Conservation (phyloP, 768 basidiomycete species). For the Coprinopsis cinerea region DNA sequence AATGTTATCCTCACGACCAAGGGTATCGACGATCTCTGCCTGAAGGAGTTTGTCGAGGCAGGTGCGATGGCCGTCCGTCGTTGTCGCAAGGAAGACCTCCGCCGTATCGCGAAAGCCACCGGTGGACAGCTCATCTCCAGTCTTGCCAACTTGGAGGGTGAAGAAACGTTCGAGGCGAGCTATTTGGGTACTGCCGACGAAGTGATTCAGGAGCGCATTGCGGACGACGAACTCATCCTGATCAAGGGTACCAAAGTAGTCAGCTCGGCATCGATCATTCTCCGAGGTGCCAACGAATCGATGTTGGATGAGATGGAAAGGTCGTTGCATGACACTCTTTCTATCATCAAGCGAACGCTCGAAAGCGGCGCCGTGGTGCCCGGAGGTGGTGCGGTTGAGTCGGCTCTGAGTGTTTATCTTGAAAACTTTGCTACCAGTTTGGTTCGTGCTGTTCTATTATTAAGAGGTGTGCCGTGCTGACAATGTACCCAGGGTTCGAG, state of each 20-base stretch:
- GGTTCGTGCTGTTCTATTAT: slow-evolving; percentile 40
- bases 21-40: slow-evolving; percentile 95
- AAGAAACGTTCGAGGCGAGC: slow-evolving; percentile 92
- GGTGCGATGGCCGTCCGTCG: slow-evolving; percentile 98
- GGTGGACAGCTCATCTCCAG: slow-evolving; percentile 91
- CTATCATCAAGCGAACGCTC: slow-evolving; percentile 92
- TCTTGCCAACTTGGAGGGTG: slow-evolving; percentile 93
- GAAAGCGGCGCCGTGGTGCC: slow-evolving; percentile 96
- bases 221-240: slow-evolving; percentile 97
- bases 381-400: slow-evolving; percentile 96
- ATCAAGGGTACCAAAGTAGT: slow-evolving; percentile 98
- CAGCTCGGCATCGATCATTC: slow-evolving; percentile 84
- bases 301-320: slow-evolving; percentile 99
- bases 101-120: slow-evolving; percentile 94
- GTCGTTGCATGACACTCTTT: slow-evolving; percentile 89
- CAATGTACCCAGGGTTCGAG: slow-evolving; percentile 98
- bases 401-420: slow-evolving; percentile 92
- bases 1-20: slow-evolving; percentile 98
- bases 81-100: slow-evolving; percentile 95
- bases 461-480: too few species aligned
- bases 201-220: slow-evolving; percentile 93
- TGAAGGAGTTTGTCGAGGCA: slow-evolving; percentile 98
- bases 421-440: slow-evolving; percentile 99
- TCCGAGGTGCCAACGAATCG: slow-evolving; percentile 97
- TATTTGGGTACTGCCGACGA: slow-evolving; percentile 92